Evolutionary conservation across 2,329 filamentous ascomycete genomes (phyloP).

Genomic region (Aspergillus tamarii): DNA sequence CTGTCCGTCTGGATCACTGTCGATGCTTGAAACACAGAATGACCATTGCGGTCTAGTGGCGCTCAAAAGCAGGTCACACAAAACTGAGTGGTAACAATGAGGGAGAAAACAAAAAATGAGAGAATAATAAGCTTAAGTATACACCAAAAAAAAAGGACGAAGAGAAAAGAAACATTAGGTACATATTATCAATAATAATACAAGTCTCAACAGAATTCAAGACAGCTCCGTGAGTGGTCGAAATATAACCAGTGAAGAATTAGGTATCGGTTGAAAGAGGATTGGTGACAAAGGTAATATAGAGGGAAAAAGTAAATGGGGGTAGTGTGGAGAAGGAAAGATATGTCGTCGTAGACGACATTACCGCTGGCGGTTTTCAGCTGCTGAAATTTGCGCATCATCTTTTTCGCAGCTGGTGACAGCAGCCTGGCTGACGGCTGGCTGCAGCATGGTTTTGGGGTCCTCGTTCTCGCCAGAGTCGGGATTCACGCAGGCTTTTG

Average conservation of each 20-base stretch:
- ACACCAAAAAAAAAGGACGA: constrained; percentile 14
- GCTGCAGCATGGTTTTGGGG: constrained; percentile 1
- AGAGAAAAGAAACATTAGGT: constrained; percentile 21
- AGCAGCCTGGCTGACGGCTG: constrained; percentile 4
- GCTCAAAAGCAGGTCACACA: constrained; percentile 6
- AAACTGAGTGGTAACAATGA: neutral
- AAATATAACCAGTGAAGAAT: constrained; percentile 9
- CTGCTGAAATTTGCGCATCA: neutral
- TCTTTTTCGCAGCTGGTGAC: constrained; percentile 5
- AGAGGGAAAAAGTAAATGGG: neutral
- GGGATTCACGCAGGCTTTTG: neutral
- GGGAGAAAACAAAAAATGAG: neutral
- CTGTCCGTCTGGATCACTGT: constrained; percentile 1
- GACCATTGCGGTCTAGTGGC: constrained; percentile 5
- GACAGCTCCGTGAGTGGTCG: neutral
- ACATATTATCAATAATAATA: constrained; percentile 22
- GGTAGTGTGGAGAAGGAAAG: constrained; percentile 1
- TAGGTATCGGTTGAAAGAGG: neutral
- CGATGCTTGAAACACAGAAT: neutral
- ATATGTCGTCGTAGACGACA: neutral
- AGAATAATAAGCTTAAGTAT: constrained; percentile 22
- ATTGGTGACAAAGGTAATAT: neutral
- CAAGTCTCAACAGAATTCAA: constrained; percentile 13
- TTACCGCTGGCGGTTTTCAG: neutral
- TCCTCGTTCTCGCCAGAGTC: constrained; percentile 6